A percentile compares a stretch with the other conserved stretches of the same genome.
Conservation (phyloP, 371 early-diverging fungal genomes). For the Rhizopus arrhizus region DNA sequence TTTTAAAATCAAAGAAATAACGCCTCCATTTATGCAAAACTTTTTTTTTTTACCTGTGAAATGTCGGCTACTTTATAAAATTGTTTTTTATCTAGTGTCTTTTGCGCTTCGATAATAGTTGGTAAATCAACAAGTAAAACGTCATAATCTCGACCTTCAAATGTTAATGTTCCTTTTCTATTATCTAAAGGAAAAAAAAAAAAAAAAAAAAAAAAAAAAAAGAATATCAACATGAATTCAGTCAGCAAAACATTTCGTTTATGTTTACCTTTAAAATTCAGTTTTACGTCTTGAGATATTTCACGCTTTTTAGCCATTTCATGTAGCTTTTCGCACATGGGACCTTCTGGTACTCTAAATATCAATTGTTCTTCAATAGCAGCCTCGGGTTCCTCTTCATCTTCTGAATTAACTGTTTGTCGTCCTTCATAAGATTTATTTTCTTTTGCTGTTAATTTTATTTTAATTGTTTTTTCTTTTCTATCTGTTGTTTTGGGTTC, state of each 20-base stretch:
- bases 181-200: conserved; percentile 51
- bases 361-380: conserved; percentile 81
- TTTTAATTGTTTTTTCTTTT: conserved; percentile 38
- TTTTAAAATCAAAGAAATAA: no score
- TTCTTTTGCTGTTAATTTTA: conserved; percentile 38
- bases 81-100: conserved; percentile 94
- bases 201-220: not conserved
- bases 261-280: conserved; percentile 65
- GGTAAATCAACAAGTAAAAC: conserved; percentile 91
- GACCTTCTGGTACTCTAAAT: conserved; percentile 71
- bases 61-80: conserved; percentile 97
- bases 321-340: conserved; percentile 50
- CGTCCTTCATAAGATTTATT: conserved; percentile 1
- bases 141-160: conserved; percentile 61
- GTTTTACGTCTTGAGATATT: conserved; percentile 58
- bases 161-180: conserved; percentile 70
- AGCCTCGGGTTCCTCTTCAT: conserved; percentile 68
- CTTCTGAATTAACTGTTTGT: conserved; percentile 38
- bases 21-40: no score
- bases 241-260: no score
- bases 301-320: conserved; percentile 58
- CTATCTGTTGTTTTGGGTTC: conserved; percentile 6
- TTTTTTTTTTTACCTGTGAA: conserved; percentile 67
- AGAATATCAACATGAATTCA: no score
- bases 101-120: conserved; percentile 95